Conservation (phyloP, 1,284 basidiomycete genomes). For the Boletus chippewaensis region DNA sequence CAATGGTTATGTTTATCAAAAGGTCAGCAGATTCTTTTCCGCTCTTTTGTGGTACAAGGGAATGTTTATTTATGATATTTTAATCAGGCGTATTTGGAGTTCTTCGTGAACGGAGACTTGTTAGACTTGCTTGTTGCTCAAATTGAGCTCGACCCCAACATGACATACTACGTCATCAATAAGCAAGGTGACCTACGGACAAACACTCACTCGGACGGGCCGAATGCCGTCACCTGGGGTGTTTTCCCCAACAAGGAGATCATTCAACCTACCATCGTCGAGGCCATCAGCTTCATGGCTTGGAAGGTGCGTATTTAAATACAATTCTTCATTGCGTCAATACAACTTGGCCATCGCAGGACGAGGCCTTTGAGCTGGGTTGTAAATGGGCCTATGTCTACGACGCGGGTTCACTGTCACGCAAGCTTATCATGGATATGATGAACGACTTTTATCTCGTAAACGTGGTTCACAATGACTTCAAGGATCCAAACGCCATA, state of each 20-base stretch:
- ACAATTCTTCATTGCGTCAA: not conserved
- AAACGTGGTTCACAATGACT: conserved; percentile 98
- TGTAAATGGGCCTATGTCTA: conserved; percentile 91
- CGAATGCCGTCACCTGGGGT: conserved; percentile 99
- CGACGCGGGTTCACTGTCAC: conserved; percentile 68
- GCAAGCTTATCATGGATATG: conserved; percentile 70
- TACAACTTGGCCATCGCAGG: conserved; percentile 40
- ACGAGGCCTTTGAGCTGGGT: conserved; percentile 96
- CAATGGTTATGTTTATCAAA: conserved; percentile 96
- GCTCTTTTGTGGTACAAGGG: not conserved
- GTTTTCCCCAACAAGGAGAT: conserved; percentile 99
- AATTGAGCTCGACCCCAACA: conserved; percentile 83
- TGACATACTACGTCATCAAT: conserved; percentile 97
- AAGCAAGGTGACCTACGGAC: conserved; percentile 88
- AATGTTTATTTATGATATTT: not conserved
- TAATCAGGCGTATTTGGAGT: conserved; percentile 90
- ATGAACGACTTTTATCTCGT: conserved; percentile 87
- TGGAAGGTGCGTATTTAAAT: conserved; percentile 68
- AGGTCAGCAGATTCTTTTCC: conserved; percentile 48
- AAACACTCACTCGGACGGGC: conserved; percentile 87
- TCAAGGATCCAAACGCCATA: conserved; percentile 78
- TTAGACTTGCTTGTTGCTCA: conserved; percentile 73
- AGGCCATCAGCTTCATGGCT: conserved; percentile 93
- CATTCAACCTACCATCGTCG: conserved; percentile 96
- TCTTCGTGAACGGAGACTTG: conserved; percentile 78